A percentile compares a stretch with the other conserved stretches of the same genome.
Conservation (phyloP, 2,329 filamentous ascomycete species). For the Xylariaceae sp. region DNA sequence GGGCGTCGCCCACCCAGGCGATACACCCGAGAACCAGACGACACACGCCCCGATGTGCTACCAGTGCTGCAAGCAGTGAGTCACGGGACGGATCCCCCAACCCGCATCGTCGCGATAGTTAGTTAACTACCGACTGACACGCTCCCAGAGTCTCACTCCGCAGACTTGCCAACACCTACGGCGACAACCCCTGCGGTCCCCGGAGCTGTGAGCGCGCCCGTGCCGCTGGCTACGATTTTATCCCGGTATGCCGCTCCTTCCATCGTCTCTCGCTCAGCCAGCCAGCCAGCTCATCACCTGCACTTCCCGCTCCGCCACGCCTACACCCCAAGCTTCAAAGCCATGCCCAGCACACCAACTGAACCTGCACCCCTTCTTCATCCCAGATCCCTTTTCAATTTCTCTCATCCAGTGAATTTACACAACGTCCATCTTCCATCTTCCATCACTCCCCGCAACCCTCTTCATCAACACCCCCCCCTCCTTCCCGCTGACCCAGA, state of each 20-base stretch:
- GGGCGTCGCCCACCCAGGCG: neutral
- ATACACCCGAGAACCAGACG: neutral
- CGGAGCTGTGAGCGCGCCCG: conserved; percentile 1
- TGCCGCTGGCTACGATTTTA: conserved; percentile 1
- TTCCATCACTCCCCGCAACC: no score
- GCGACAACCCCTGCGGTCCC: neutral
- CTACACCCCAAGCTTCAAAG: no score
- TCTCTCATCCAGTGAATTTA: neutral
- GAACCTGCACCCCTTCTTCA: neutral
- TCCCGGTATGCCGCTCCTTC: conserved; percentile 2
- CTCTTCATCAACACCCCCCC: no score
- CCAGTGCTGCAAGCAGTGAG: conserved; percentile 12
- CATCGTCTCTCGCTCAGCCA: no score
- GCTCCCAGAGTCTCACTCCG: neutral
- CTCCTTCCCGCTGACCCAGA: neutral
- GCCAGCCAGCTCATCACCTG: neutral
- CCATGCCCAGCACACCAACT: no score
- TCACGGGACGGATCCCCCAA: neutral
- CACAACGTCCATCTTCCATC: no score
- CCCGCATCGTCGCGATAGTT: no score
- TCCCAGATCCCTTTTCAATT: neutral
- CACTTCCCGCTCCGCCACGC: no score
- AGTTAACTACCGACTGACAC: neutral
- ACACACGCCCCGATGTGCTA: conserved; percentile 5
- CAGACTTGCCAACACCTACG: neutral